Percentiles rank a stretch among this genome's conserved stretches.
Evolutionary conservation across 2,329 filamentous ascomycete genomes (phyloP).

Genomic region (Alternaria hordeiaustralica): DNA sequence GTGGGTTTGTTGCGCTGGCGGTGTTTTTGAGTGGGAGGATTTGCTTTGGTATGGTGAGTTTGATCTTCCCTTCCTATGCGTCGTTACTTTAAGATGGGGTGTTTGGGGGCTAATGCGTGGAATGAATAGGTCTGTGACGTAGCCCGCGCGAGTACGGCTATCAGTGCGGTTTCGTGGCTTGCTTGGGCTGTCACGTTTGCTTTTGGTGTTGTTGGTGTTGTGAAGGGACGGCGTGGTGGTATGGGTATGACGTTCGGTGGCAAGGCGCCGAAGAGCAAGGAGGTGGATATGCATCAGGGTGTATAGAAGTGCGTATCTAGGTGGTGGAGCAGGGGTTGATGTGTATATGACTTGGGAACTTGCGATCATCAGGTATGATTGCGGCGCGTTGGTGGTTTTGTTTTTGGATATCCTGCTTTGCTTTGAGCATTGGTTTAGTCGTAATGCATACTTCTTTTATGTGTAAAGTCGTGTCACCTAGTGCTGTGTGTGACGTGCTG

Average conservation of each 20-base stretch:
- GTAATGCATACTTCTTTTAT: neutral
- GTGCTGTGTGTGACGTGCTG: neutral
- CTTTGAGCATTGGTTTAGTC: neutral
- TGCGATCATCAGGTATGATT: slow-evolving; percentile 33
- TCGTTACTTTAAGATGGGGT: neutral
- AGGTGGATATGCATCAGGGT: slow-evolving; percentile 52
- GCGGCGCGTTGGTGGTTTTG: slow-evolving; percentile 5
- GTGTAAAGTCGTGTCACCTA: neutral
- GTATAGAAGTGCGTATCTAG: slow-evolving; percentile 30
- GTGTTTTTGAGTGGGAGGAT: slow-evolving; percentile 65
- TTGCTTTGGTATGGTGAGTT: slow-evolving; percentile 55
- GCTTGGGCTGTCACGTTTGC: slow-evolving; percentile 52
- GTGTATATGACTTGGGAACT: neutral
- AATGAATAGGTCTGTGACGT: slow-evolving; percentile 59
- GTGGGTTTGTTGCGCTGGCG: slow-evolving; percentile 79
- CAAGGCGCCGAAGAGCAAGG: slow-evolving; percentile 20
- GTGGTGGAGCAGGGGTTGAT: neutral
- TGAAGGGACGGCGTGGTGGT: slow-evolving; percentile 14
- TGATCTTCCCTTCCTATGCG: neutral
- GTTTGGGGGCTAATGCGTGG: neutral
- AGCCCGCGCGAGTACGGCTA: slow-evolving; percentile 68
- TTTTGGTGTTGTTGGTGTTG: slow-evolving; percentile 42
- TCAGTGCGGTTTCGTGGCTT: slow-evolving; percentile 70
- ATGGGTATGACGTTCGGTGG: slow-evolving; percentile 9
- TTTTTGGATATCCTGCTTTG: slow-evolving; percentile 6